Conservation (phyloP, 2,329 filamentous ascomycete genomes). For the Myriosclerotinia curreyana region DNA sequence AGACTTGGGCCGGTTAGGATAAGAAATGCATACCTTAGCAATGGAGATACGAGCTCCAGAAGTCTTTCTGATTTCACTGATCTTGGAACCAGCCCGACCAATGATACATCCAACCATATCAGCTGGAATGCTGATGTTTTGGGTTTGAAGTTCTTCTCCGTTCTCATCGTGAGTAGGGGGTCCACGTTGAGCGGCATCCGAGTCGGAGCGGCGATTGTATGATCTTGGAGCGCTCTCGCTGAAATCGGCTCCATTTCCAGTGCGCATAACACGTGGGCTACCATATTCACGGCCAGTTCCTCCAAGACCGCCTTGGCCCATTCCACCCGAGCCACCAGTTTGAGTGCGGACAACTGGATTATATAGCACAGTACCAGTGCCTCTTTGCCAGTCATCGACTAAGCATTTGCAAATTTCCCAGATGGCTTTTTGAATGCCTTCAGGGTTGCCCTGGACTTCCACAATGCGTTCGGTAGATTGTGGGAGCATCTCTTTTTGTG, state of each 20-base stretch:
- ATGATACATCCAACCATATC: constrained; percentile 99
- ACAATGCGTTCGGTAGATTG: constrained; percentile 98
- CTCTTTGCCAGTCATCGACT: constrained; percentile 95
- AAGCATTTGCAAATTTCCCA: constrained; percentile 99
- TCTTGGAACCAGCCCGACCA: constrained; percentile 90
- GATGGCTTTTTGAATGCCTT: constrained; percentile 90
- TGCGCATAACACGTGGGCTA: constrained; percentile 78
- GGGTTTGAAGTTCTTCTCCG: constrained; percentile 95
- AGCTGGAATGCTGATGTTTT: constrained; percentile 98
- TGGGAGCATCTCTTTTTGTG: constrained; percentile 98
- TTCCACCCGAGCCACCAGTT: constrained; percentile 46
- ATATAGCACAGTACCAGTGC: constrained; percentile 94
- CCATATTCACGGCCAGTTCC: constrained; percentile 53
- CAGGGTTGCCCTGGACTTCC: constrained; percentile 90
- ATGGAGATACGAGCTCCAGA: constrained; percentile 97
- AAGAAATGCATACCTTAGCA: constrained; percentile 58
- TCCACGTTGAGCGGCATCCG: constrained; percentile 74
- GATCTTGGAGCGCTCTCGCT: constrained; percentile 71
- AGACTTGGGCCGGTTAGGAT: constrained; percentile 25
- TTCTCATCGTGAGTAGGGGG: constrained; percentile 91
- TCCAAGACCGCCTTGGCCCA: constrained; percentile 48
- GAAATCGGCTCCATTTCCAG: constrained; percentile 96
- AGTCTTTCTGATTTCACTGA: constrained; percentile 96
- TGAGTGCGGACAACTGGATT: constrained; percentile 92
- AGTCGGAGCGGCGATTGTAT: constrained; percentile 77